A percentile compares a stretch with the other conserved stretches of the same genome.
phyloP scores from a whole-genome alignment of 2,329 filamentous ascomycete genomes.

The Fusarium foetens region DNA sequence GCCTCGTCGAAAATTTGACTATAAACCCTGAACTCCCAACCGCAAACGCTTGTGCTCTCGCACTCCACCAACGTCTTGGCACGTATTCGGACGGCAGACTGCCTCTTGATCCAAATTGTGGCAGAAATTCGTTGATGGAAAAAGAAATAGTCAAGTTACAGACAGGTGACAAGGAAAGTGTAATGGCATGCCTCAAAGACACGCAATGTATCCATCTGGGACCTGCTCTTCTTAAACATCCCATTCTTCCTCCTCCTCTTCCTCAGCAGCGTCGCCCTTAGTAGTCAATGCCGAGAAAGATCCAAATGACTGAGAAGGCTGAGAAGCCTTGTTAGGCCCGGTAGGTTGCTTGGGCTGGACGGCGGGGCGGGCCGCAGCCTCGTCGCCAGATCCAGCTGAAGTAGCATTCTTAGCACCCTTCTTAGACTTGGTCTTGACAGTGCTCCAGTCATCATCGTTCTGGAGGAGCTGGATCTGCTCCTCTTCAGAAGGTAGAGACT shows the following conservation, averaged over 20 bases:
- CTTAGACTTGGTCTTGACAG: conserved; percentile 63
- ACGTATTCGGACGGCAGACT: conserved; percentile 30
- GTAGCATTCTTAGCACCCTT: conserved; percentile 54
- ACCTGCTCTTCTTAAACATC: conserved; percentile 54
- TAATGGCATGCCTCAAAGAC: conserved; percentile 4
- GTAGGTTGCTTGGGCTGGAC: conserved; percentile 48
- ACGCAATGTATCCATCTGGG: conserved; percentile 17
- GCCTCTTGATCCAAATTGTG: conserved; percentile 38
- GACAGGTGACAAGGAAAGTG: conserved; percentile 27
- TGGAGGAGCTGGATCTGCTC: conserved; percentile 69
- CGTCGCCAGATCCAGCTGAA: conserved; percentile 51
- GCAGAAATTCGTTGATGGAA: conserved; percentile 32
- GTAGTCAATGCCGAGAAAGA: conserved; percentile 62
- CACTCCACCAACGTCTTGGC: conserved; percentile 34
- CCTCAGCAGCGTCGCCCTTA: conserved; percentile 53
- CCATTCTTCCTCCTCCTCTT: conserved; percentile 62
- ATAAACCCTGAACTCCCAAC: conserved; percentile 43
- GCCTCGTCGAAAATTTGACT: conserved; percentile 29
- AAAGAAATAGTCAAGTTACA: conserved; percentile 34
- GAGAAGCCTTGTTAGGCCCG: conserved; percentile 43
- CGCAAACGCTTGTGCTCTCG: conserved; percentile 42
- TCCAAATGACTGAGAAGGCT: conserved; percentile 53
- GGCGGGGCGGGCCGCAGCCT: conserved; percentile 46
- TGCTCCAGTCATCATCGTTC: conserved; percentile 67
- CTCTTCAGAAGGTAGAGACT: conserved; percentile 68